phyloP scores from a whole-genome alignment of 345 rosid species.

The Euphorbia tirucalli region DNA sequence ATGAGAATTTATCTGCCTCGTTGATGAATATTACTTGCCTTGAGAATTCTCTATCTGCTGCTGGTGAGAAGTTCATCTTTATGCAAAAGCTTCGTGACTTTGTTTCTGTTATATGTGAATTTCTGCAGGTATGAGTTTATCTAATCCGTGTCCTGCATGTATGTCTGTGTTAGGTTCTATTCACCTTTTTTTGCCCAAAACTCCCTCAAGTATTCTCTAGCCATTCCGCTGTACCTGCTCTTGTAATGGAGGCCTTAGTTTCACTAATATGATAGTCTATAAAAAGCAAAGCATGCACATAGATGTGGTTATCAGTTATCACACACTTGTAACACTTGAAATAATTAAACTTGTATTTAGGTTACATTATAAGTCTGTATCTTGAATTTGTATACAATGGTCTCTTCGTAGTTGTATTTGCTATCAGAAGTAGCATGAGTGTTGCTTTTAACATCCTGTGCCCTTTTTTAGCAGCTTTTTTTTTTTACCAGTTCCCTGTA shows the following conservation, averaged over 20 bases:
- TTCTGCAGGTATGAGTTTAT: constrained; percentile 84
- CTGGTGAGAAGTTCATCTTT: constrained; percentile 98
- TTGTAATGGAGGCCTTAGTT: neutral
- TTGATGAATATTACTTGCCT: constrained; percentile 69
- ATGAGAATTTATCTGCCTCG: constrained; percentile 85
- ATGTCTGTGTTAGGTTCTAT: neutral
- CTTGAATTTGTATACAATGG: neutral
- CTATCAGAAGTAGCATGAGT: neutral
- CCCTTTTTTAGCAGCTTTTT: neutral
- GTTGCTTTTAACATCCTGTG: neutral
- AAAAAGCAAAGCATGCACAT: neutral
- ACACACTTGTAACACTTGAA: too few relatives aligned
- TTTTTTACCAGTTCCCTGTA: constrained; percentile 5
- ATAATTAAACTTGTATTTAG: neutral
- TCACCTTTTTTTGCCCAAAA: neutral
- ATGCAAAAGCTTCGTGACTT: constrained; percentile 98
- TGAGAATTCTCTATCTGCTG: constrained; percentile 72
- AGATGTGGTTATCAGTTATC: too few relatives aligned
- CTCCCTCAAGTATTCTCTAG: neutral
- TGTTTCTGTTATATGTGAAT: constrained; percentile 90
- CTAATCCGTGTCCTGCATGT: constrained; percentile 26
- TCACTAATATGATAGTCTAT: neutral
- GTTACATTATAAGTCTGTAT: neutral
- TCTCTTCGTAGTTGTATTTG: neutral
- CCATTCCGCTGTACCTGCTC: neutral